Conservation (phyloP, 83 land plant genomes). For the Diphasiastrum complanatum region DNA sequence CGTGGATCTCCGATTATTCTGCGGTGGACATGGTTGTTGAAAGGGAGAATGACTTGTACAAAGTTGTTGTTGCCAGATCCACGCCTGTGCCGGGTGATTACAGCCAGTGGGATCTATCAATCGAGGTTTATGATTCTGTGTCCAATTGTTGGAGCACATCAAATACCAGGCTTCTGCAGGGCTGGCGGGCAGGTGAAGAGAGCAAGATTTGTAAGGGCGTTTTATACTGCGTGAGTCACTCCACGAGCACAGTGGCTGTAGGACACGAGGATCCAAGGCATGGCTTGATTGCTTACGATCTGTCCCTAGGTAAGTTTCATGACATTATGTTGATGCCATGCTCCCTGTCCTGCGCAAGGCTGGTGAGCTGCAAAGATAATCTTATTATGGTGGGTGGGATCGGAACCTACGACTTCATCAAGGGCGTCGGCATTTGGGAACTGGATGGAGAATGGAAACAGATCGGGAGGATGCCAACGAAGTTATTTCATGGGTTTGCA, state of each 20-base stretch:
- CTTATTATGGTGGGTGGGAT: slow-evolving; percentile 88
- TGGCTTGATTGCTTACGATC: slow-evolving; percentile 50
- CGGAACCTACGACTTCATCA: slow-evolving; percentile 67
- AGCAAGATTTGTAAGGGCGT: slow-evolving; percentile 68
- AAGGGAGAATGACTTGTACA: slow-evolving; percentile 35
- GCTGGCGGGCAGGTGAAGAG: slow-evolving; percentile 82
- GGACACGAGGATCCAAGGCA: slow-evolving; percentile 42
- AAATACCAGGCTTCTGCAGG: slow-evolving; percentile 43
- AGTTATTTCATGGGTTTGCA: slow-evolving; percentile 62
- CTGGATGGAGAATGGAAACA: slow-evolving; percentile 60
- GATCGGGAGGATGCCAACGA: slow-evolving; percentile 70
- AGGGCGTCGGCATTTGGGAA: slow-evolving; percentile 76
- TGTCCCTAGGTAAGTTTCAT: slow-evolving; percentile 29
- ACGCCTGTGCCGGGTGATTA: slow-evolving; percentile 65
- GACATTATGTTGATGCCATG: slow-evolving; percentile 54
- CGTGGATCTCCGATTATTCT: slow-evolving; percentile 51
- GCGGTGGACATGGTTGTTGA: slow-evolving; percentile 55
- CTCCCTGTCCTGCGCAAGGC: slow-evolving; percentile 64
- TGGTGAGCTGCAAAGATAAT: slow-evolving; percentile 63
- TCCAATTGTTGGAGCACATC: slow-evolving; percentile 41
- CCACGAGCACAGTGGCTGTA: slow-evolving; percentile 43
- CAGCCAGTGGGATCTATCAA: slow-evolving; percentile 56
- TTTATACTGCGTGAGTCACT: slow-evolving; percentile 59
- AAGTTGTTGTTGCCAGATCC: slow-evolving; percentile 50
- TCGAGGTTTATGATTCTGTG: slow-evolving; percentile 59